Evolutionary conservation across 805 yeast genomes (phyloP).

Genomic region (Zygoascus flipseniorum): DNA sequence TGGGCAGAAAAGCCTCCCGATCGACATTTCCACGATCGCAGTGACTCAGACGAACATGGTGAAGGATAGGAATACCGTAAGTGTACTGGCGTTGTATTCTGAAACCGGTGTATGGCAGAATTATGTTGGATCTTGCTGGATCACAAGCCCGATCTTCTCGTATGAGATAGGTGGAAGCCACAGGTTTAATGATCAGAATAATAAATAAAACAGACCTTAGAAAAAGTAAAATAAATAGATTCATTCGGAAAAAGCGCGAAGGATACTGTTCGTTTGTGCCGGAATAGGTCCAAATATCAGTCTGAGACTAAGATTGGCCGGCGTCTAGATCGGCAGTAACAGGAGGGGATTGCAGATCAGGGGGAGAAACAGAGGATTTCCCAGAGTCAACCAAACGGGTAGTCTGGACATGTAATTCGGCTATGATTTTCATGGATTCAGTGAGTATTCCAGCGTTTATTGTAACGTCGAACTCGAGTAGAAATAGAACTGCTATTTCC

Average conservation of each 20-base stretch:
- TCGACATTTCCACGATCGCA: constrained; percentile 45
- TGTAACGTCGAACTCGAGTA: constrained; percentile 42
- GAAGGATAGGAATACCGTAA: constrained; percentile 35
- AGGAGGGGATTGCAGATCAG: no score
- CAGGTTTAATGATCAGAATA: not conserved
- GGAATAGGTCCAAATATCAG: not conserved
- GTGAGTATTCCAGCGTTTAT: constrained; percentile 32
- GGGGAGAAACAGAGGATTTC: no score
- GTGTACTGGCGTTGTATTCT: constrained; percentile 43
- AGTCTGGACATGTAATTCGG: constrained; percentile 12
- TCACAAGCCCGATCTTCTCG: constrained; percentile 31
- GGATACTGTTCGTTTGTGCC: not conserved
- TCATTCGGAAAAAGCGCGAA: not conserved
- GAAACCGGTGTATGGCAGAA: constrained; percentile 46
- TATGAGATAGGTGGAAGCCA: constrained; percentile 20
- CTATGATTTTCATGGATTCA: constrained; percentile 23
- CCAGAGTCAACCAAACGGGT: not conserved
- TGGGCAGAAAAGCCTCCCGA: constrained; percentile 33
- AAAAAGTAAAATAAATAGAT: not conserved
- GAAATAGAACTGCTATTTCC: constrained; percentile 43
- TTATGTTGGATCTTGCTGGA: constrained; percentile 22
- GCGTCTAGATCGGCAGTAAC: not conserved
- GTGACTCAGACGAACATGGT: constrained; percentile 39
- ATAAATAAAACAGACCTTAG: not conserved
- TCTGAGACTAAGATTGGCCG: not conserved